A percentile compares a stretch with the other conserved stretches of the same genome.
These are phyloP conservation scores for Paspalum notatum DNA, from an alignment of 176 grass and related monocot genomes.

Conservation along the genomic window DNA sequence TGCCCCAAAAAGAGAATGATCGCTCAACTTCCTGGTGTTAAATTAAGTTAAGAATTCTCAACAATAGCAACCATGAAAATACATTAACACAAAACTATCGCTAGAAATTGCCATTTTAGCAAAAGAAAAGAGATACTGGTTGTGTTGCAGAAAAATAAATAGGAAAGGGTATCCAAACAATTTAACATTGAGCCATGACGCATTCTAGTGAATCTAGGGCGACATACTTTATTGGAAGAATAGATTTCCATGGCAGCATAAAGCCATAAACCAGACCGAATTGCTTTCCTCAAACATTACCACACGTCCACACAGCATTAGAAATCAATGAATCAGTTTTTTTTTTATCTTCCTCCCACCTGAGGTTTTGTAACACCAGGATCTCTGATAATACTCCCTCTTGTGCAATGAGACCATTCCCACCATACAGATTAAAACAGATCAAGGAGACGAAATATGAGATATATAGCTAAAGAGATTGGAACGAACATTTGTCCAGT, in stretches of 20 bases:
- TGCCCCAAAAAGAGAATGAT: slow-evolving; percentile 86
- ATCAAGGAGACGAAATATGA: background rate
- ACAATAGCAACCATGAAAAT: slow-evolving; percentile 9
- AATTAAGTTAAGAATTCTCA: slow-evolving; percentile 32
- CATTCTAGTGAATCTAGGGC: slow-evolving; percentile 1
- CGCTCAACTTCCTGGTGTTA: slow-evolving; percentile 81
- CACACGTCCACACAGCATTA: background rate
- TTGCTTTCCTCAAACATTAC: slow-evolving; percentile 12
- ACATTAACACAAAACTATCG: background rate
- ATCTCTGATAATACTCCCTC: background rate
- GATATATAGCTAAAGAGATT: background rate
- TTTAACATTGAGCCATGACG: background rate
- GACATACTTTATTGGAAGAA: background rate
- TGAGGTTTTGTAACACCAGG: slow-evolving; percentile 1
- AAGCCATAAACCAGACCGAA: background rate
- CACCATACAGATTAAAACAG: background rate
- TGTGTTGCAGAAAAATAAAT: slow-evolving; percentile 5
- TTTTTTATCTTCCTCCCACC: background rate
- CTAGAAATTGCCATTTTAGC: background rate
- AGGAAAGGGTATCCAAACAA: background rate
- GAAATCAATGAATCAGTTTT: background rate
- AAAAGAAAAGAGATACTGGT: background rate
- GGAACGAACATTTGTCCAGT: background rate
- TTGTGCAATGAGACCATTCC: background rate
- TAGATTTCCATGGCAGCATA: background rate